phyloP scores from a whole-genome alignment of 163 green algal genomes.

The Coccomyxa subellipsoidea region DNA sequence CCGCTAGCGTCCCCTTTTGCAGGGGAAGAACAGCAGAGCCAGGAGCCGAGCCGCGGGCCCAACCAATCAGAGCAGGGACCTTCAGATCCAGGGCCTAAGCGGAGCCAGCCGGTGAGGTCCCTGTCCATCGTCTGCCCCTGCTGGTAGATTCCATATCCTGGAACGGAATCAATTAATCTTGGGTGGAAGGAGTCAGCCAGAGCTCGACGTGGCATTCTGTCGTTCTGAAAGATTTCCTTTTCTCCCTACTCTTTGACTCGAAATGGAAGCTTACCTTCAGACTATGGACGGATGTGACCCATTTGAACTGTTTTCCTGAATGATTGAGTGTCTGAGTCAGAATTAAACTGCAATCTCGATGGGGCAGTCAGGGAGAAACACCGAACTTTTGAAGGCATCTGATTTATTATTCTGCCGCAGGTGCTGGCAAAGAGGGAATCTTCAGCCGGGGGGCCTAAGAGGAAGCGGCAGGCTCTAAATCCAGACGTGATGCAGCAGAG shows the following conservation, averaged over 20 bases:
- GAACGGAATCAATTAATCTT: too few relatives aligned
- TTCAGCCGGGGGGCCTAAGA: neutral
- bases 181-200: neutral
- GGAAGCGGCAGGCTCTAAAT: neutral
- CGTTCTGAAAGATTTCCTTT: neutral
- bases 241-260: too few relatives aligned
- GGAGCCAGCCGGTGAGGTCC: neutral
- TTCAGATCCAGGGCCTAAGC: neutral
- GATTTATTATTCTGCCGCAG: too few relatives aligned
- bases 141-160: too few relatives aligned
- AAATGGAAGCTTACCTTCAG: too few relatives aligned
- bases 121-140: too few relatives aligned
- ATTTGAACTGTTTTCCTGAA: too few relatives aligned
- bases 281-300: too few relatives aligned
- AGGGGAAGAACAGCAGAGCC: neutral
- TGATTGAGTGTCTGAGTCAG: too few relatives aligned
- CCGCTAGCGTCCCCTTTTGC: conserved; percentile 8
- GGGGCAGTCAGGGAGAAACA: too few relatives aligned
- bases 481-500: neutral
- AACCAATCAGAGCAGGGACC: neutral
- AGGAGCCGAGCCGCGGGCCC: neutral
- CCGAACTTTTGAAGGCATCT: too few relatives aligned
- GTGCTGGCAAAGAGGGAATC: neutral
- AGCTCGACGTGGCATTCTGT: neutral
- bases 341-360: too few relatives aligned